A percentile compares a stretch with the other conserved stretches of the same genome.
These are phyloP conservation scores for Vitellaria paradoxa DNA, from an alignment of 179 eudicot species.

Conservation along the genomic window DNA sequence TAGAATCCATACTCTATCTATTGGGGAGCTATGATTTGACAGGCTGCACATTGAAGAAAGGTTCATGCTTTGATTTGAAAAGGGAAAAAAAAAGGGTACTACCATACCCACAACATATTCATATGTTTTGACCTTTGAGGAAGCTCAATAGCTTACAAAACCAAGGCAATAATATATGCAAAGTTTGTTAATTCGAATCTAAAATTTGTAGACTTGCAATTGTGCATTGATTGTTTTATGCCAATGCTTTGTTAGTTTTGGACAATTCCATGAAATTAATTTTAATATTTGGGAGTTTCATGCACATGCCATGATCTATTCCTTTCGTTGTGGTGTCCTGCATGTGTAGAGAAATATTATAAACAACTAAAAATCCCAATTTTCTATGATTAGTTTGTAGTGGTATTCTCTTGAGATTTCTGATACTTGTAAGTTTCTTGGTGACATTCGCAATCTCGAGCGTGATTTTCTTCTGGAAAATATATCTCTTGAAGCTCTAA, in stretches of 20 bases:
- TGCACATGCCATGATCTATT: too few relatives aligned
- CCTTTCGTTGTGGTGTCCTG: too few relatives aligned
- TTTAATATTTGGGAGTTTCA: too few relatives aligned
- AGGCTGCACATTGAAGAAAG: too few relatives aligned
- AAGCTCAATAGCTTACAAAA: slow-evolving; percentile 1
- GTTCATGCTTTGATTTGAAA: background rate
- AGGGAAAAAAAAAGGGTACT: background rate
- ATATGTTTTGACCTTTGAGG: background rate
- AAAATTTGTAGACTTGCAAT: too few relatives aligned
- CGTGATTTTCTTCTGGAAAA: too few relatives aligned
- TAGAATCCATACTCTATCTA: background rate
- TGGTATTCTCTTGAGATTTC: slow-evolving; percentile 5
- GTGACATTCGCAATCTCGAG: too few relatives aligned
- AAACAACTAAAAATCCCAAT: too few relatives aligned
- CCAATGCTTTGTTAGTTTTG: background rate
- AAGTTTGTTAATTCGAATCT: background rate
- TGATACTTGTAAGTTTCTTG: slow-evolving; percentile 9
- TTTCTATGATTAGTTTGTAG: background rate
- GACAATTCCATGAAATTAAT: background rate
- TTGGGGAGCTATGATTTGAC: background rate
- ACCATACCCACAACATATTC: background rate
- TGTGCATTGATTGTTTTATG: background rate
- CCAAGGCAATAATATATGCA: background rate
- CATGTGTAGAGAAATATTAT: too few relatives aligned
- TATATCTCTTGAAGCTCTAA: too few relatives aligned